These are phyloP conservation scores for Metschnikowia lochheadii DNA, from an alignment of 805 yeast genomes.

Conservation along the genomic window DNA sequence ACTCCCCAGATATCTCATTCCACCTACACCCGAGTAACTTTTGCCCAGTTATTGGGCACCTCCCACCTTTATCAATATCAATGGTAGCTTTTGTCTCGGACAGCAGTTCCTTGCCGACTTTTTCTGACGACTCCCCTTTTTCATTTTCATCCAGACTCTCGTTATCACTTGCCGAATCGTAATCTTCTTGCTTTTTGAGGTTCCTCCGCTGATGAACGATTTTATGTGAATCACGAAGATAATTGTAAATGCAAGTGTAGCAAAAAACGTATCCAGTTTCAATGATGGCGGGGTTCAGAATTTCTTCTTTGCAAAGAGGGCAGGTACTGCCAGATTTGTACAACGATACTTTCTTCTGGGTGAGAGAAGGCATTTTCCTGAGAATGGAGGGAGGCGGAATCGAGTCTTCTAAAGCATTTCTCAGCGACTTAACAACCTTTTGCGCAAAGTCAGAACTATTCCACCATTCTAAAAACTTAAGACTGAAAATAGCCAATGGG, in stretches of 20 bases:
- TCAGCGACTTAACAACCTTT: conserved; percentile 47
- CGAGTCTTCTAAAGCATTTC: conserved; percentile 42
- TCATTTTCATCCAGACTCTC: conserved; percentile 7
- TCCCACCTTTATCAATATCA: conserved; percentile 43
- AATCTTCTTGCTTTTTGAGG: conserved; percentile 12
- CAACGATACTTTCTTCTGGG: conserved; percentile 15
- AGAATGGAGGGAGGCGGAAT: conserved; percentile 46
- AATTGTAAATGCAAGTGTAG: conserved; percentile 75
- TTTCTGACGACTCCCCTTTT: conserved; percentile 8
- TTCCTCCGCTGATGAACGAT: conserved; percentile 19
- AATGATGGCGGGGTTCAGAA: conserved; percentile 77
- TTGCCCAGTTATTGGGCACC: conserved; percentile 81
- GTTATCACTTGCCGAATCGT: conserved; percentile 11
- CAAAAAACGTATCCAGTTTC: conserved; percentile 93
- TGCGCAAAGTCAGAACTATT: conserved; percentile 67
- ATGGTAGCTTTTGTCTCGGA: neutral
- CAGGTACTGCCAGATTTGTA: conserved; percentile 44
- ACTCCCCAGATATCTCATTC: conserved; percentile 51
- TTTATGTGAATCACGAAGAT: conserved; percentile 47
- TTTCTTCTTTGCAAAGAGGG: conserved; percentile 61
- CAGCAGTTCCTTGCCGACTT: conserved; percentile 4
- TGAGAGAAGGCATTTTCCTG: conserved; percentile 12
- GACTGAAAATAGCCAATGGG: conserved; percentile 75
- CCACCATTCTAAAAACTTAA: conserved; percentile 95
- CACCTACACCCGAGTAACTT: conserved; percentile 67